Evolutionary conservation across 225 moss, liverwort and hornwort genomes (phyloP).

Genomic region (Neckera pumila): DNA sequence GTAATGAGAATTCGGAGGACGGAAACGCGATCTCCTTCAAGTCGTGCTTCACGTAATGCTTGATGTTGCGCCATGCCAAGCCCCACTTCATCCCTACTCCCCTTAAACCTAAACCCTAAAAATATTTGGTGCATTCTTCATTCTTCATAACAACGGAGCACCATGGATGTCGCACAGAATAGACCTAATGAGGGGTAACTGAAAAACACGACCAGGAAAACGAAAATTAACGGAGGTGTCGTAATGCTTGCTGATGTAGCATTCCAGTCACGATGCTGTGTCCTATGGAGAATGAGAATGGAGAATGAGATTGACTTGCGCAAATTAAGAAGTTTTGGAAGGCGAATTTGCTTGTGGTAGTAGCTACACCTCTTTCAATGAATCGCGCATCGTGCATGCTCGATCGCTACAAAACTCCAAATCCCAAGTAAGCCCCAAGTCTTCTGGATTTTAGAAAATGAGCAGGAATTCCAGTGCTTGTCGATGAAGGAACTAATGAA

Average conservation of each 20-base stretch:
- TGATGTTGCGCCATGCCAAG: slow-evolving; percentile 73
- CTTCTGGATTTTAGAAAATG: too few species aligned
- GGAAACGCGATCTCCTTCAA: slow-evolving; percentile 83
- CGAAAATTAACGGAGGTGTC: neutral
- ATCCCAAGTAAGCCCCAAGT: too few species aligned
- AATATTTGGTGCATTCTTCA: neutral
- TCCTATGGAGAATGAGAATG: too few species aligned
- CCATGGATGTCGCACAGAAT: neutral
- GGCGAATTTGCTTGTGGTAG: too few species aligned
- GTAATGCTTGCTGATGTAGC: neutral
- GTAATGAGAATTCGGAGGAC: slow-evolving; percentile 66
- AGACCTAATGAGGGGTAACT: neutral
- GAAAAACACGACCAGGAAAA: neutral
- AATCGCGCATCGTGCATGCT: too few species aligned
- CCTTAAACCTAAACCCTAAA: neutral
- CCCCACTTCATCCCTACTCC: slow-evolving; percentile 61
- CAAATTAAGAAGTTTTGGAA: too few species aligned
- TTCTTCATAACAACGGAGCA: neutral
- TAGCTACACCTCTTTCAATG: too few species aligned
- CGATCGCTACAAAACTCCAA: too few species aligned
- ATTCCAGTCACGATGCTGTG: too few species aligned
- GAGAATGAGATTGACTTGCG: too few species aligned
- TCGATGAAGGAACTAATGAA: too few species aligned
- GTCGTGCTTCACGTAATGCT: slow-evolving; percentile 70
- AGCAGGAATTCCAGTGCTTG: too few species aligned